Conservation (phyloP, 306 rosid genomes). For the Vigna nakashimae region DNA sequence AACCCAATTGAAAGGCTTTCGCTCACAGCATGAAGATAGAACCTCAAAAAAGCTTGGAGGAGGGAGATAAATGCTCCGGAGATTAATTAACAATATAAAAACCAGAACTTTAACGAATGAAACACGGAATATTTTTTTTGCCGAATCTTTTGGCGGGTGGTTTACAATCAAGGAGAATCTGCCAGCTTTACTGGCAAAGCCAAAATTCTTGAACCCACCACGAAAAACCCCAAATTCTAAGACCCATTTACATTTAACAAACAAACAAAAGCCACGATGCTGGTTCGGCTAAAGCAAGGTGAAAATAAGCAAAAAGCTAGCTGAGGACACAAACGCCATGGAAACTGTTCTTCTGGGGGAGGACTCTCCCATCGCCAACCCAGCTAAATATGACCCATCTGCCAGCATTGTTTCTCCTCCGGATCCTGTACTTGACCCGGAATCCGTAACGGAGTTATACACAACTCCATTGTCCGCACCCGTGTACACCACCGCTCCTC, state of each 20-base stretch:
- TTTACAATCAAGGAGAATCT: conserved; percentile 61
- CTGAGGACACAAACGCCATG: conserved; percentile 20
- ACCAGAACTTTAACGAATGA: conserved; percentile 35
- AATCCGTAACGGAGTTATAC: conserved; percentile 20
- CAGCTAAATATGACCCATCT: conserved; percentile 94
- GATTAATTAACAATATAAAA: conserved; percentile 1
- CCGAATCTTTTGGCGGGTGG: conserved; percentile 53
- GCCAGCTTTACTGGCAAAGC: conserved; percentile 56
- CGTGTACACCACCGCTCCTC: conserved; percentile 36
- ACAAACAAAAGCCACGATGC: conserved; percentile 34
- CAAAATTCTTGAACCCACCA: conserved; percentile 55
- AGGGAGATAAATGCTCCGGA: conserved; percentile 29
- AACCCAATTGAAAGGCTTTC: no score
- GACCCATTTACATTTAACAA: conserved; percentile 55
- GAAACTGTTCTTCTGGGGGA: conserved; percentile 49
- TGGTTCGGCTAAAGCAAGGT: conserved; percentile 50
- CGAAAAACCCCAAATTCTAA: conserved; percentile 40
- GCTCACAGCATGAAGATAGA: conserved; percentile 11
- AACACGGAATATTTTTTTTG: conserved; percentile 46
- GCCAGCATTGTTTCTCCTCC: conserved; percentile 51
- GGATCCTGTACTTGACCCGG: conserved; percentile 45
- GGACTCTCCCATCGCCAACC: conserved; percentile 96
- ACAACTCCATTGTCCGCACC: conserved; percentile 42
- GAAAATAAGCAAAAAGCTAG: conserved; percentile 40
- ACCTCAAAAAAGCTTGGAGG: conserved; percentile 26